Evolutionary conservation across 2,329 filamentous ascomycete species (phyloP), one percentile per base, ranked within the genome.

Genomic region (Clonostachys solani): DNA sequence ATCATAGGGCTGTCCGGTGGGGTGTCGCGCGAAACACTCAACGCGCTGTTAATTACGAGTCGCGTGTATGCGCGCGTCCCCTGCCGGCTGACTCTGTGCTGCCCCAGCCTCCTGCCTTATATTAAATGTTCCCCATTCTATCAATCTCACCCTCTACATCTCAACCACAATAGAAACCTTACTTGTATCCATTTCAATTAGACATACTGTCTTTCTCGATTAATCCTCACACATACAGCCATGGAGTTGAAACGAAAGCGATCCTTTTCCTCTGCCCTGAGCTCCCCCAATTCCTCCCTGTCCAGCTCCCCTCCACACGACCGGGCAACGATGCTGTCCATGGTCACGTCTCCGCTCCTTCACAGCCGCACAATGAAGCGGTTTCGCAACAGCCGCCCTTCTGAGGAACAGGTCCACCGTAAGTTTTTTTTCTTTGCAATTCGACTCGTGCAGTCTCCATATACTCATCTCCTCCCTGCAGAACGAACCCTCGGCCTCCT

Each of bases 181-280:
- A 29, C 23, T 29, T 29, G 9, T 29, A 29, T 29, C 10, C 23
- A 29, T 29, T 5, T 29, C 23, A 29, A 29, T 29, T 29, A 9
- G 23, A 9, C 23, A 29, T 29, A 29, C 23, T 29, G 23, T 29
- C 23, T 29, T 9, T 29, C 23, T 8, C 10, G 10, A 29, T 29
- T 10, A 6, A 29, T 29, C 8, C 23, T 29, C 23, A 10, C 23
- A 29, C 23, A 29, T 29, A 29, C 23, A 29, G 23, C 23, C 45
- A 81, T 80, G 77, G 61, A 73, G 23, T 66, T 82, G 58, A 86
- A 85, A 61, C 80, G 82, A 64, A 86, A 85, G 69, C 75, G 80
- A 40, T 84, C 81, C 55, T 72, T 76, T 47, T 78, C 78, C 18
- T 78, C 82, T 59, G 67, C 82, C 49, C 76, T 73, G 43, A 66